phyloP scores from a whole-genome alignment of 805 yeast genomes.

The Clavispora asparagi region DNA sequence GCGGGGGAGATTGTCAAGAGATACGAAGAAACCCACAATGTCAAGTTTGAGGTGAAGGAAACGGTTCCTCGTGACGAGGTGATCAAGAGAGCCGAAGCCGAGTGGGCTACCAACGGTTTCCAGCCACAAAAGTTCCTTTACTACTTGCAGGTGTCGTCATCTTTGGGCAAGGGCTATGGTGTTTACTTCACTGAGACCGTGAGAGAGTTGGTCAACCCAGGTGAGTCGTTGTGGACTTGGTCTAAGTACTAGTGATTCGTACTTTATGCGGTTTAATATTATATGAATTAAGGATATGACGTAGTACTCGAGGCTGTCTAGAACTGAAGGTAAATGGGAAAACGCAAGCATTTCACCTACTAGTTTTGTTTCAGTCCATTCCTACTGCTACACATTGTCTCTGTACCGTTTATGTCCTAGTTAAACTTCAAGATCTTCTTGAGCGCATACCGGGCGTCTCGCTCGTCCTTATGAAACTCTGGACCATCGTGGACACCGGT shows the following conservation, averaged over 20 bases:
- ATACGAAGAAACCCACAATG: slow-evolving; percentile 37
- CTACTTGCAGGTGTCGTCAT: slow-evolving; percentile 25
- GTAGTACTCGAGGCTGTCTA: too few relatives aligned
- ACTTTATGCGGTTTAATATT: too few relatives aligned
- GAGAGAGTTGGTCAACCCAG: slow-evolving; percentile 43
- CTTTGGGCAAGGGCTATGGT: slow-evolving; percentile 41
- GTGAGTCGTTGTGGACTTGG: slow-evolving; percentile 42
- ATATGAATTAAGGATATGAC: too few relatives aligned
- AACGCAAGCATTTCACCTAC: too few relatives aligned
- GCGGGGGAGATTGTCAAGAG: slow-evolving; percentile 32
- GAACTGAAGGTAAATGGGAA: too few relatives aligned
- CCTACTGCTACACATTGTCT: too few relatives aligned
- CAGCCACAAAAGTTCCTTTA: slow-evolving; percentile 26
- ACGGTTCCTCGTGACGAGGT: slow-evolving; percentile 19
- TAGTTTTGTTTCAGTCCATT: too few relatives aligned
- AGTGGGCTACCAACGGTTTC: slow-evolving; percentile 22
- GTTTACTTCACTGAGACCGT: slow-evolving; percentile 25
- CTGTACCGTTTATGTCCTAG: not conserved
- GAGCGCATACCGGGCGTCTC: slow-evolving; percentile 4
- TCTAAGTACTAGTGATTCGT: slow-evolving; percentile 9
- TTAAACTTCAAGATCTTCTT: slow-evolving; percentile 1
- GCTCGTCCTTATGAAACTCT: not conserved
- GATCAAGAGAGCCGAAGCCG: slow-evolving; percentile 24
- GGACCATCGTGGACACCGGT: not conserved
- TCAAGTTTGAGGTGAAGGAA: slow-evolving; percentile 24